These are phyloP conservation scores for Boletus eberwhitei DNA, from an alignment of 768 basidiomycete species.

Conservation along the genomic window DNA sequence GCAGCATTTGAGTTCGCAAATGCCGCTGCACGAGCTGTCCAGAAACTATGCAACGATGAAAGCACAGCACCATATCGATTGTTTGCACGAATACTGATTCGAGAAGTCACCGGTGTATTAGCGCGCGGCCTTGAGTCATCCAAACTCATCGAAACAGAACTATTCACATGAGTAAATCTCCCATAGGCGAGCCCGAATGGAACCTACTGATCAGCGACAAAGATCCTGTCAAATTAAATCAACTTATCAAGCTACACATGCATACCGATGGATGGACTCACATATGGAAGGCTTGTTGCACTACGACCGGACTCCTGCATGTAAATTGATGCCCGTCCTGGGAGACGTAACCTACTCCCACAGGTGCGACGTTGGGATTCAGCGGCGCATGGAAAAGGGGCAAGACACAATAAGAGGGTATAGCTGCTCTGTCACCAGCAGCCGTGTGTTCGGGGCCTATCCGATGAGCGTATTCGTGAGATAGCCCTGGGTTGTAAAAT, in stretches of 20 bases:
- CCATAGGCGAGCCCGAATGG: neutral
- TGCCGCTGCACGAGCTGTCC: constrained; percentile 48
- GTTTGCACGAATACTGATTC: constrained; percentile 36
- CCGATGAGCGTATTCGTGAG: neutral
- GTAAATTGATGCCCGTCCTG: constrained; percentile 53
- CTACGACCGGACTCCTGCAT: constrained; percentile 50
- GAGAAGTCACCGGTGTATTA: constrained; percentile 39
- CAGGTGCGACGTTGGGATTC: constrained; percentile 24
- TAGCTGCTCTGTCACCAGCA: constrained; percentile 35
- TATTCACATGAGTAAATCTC: constrained; percentile 12
- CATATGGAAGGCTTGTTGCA: constrained; percentile 60
- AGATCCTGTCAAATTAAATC: constrained; percentile 37
- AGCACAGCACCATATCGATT: constrained; percentile 60
- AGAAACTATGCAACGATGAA: constrained; percentile 53
- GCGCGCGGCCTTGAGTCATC: constrained; percentile 44
- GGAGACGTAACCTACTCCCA: constrained; percentile 47
- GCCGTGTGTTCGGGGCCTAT: constrained; percentile 51
- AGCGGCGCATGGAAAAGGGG: constrained; percentile 49
- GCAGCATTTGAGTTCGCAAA: constrained; percentile 23
- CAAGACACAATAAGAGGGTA: constrained; percentile 53
- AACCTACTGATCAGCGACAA: constrained; percentile 48
- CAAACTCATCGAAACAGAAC: constrained; percentile 49
- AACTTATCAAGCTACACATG: neutral
- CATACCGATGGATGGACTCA: constrained; percentile 29
- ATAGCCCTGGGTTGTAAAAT: neutral